Evolutionary conservation across 441 rosid genomes (phyloP), one percentile per base, ranked within the genome.

Genomic region (Rhodomyrtus psidioides): DNA sequence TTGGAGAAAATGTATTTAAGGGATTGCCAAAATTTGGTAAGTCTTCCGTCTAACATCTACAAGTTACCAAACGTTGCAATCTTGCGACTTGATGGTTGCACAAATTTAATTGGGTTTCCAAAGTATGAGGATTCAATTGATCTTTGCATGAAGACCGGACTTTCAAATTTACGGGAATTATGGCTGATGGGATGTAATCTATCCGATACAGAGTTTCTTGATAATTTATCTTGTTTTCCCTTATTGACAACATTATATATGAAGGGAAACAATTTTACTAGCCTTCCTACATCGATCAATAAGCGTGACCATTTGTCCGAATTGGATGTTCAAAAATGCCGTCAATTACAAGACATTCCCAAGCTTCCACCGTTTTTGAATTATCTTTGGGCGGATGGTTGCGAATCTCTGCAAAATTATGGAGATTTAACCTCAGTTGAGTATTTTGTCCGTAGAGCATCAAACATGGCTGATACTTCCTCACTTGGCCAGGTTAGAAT

Each of bases 351-450:
- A 0, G 49, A 10, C 4, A 70, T 70, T 70, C 79, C 49, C 0
- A 0, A 70, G 16, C 16, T 70, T 6, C n/a, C 79, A 0, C 79
- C 51, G 21, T 70, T 21, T 39, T 21, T 70, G 16, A 0, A 0
- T 0, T 0, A 0, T 39, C 4, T 70, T 21, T 0, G 0, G 0
- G 2, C 0, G 1, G 4, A 9, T 5, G 42, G 42, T 70, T 70
- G 79, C 9, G 2, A 39, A 70, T 70, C 79, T 70, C 16, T 70
- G 6, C 79, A 39, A 39, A 70, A 39, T 9, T 1, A 1, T 70
- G 79, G 49, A 34, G n/a, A 70, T 34, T 21, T 34, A 34, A 34
- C 26, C 3, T 70, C 79, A 34, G 0, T 39, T 39, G n/a, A 21
- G 21, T 49, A 39, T 70, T 34, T 65, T 30, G 14, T 34, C 14